Evolutionary conservation across 352 stramenopile genomes (phyloP).

Genomic region (Phytophthora chlamydospora): DNA sequence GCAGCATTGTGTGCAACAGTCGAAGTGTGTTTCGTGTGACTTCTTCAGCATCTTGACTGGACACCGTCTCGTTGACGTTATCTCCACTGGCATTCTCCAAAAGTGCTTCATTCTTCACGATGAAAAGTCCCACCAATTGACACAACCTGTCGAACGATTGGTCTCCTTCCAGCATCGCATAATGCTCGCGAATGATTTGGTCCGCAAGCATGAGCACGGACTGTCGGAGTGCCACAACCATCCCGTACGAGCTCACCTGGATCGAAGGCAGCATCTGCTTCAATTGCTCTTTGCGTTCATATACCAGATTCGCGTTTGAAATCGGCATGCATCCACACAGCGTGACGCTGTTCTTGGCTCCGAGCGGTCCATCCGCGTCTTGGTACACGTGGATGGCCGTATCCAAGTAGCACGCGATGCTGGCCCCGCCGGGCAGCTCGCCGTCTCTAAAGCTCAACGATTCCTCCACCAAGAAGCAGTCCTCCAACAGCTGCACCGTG

Average conservation of each 20-base stretch:
- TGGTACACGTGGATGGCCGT: constrained; percentile 73
- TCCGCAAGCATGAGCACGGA: constrained; percentile 41
- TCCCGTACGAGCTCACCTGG: constrained; percentile 44
- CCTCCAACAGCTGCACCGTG: constrained; percentile 55
- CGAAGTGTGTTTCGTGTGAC: constrained; percentile 38
- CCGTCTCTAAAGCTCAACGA: constrained; percentile 41
- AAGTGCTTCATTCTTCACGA: constrained; percentile 41
- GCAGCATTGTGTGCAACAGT: constrained; percentile 47
- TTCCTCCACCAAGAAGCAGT: constrained; percentile 64
- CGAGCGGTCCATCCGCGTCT: constrained; percentile 56
- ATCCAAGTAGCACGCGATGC: constrained; percentile 56
- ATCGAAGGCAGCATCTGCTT: constrained; percentile 59
- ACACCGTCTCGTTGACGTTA: constrained; percentile 18
- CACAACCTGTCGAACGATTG: constrained; percentile 41
- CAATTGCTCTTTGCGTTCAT: constrained; percentile 48
- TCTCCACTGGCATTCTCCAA: constrained; percentile 7
- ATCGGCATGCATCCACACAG: constrained; percentile 60
- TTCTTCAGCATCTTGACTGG: constrained; percentile 28
- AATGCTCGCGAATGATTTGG: constrained; percentile 40
- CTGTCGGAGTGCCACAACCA: constrained; percentile 42
- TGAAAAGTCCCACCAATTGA: constrained; percentile 45
- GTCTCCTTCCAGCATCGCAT: constrained; percentile 39
- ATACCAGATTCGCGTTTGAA: constrained; percentile 28
- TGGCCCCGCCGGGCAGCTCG: constrained; percentile 25
- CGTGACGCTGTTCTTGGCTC: constrained; percentile 33